These are phyloP conservation scores for Pyrus communis DNA, from an alignment of 306 rosid species.

Conservation along the genomic window DNA sequence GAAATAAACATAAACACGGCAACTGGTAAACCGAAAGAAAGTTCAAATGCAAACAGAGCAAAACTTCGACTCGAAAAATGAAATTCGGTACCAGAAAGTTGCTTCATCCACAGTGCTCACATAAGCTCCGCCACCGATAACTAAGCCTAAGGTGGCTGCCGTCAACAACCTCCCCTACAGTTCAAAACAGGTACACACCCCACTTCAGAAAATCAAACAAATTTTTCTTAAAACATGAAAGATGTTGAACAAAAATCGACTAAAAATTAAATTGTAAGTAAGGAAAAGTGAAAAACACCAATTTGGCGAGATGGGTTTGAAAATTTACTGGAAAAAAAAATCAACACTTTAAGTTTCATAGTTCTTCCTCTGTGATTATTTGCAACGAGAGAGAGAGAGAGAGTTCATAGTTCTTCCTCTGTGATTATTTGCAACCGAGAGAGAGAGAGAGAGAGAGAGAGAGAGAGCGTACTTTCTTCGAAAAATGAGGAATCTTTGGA, in stretches of 20 bases:
- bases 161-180: slow-evolving; percentile 74
- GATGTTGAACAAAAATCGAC: background rate
- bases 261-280: background rate
- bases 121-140: slow-evolving; percentile 94
- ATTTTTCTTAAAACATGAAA: background rate
- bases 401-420: background rate
- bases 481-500: slow-evolving; percentile 58
- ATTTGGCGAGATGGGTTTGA: background rate
- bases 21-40: background rate
- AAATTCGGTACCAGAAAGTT: slow-evolving; percentile 87
- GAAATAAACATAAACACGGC: background rate
- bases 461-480: slow-evolving; percentile 61
- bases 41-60: background rate
- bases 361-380: background rate
- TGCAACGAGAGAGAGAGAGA: background rate
- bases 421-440: background rate
- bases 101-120: slow-evolving; percentile 98
- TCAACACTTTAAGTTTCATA: background rate
- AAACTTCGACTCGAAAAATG: slow-evolving; percentile 20
- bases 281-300: background rate
- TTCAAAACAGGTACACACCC: slow-evolving; percentile 18
- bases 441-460: background rate
- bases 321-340: background rate
- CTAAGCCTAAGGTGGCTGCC: slow-evolving; percentile 74
- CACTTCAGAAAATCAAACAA: slow-evolving; percentile 13